Percentiles rank a stretch among this genome's conserved stretches.
Conservation (phyloP, 2,329 filamentous ascomycete species). For the Penicillium frequentans region DNA sequence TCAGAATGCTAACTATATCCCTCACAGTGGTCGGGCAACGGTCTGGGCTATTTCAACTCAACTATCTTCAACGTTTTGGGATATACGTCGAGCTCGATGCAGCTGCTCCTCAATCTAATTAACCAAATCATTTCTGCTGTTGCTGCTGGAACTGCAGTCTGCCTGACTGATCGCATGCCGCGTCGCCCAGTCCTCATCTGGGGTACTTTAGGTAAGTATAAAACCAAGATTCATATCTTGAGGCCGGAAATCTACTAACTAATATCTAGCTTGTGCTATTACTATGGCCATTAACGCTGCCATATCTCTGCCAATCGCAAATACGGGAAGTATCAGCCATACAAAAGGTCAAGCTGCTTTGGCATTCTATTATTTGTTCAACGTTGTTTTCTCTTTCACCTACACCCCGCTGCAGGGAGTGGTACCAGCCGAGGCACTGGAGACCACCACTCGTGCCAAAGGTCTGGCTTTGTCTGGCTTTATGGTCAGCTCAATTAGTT, state of each 20-base stretch:
- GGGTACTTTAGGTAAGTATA: conserved; percentile 39
- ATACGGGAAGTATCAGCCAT: conserved; percentile 30
- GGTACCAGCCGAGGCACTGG: conserved; percentile 50
- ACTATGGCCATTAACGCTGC: conserved; percentile 50
- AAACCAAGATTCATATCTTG: neutral
- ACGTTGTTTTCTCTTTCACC: conserved; percentile 52
- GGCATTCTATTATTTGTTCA: conserved; percentile 53
- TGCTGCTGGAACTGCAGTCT: conserved; percentile 47
- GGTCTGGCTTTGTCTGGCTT: conserved; percentile 49
- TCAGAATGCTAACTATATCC: too few relatives aligned
- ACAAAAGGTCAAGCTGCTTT: conserved; percentile 47
- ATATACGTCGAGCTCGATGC: conserved; percentile 29
- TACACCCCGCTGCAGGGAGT: conserved; percentile 53
- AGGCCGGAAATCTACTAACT: neutral
- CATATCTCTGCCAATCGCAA: conserved; percentile 41
- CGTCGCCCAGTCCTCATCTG: conserved; percentile 49
- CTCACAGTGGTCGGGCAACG: conserved; percentile 51
- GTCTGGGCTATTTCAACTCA: conserved; percentile 54
- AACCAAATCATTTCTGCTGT: conserved; percentile 50
- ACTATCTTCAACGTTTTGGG: conserved; percentile 44
- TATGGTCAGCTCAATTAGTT: conserved; percentile 48
- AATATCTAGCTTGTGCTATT: conserved; percentile 34
- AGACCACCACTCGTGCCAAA: conserved; percentile 52
- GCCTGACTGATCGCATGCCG: conserved; percentile 48
- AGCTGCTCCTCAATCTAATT: conserved; percentile 49